Evolutionary conservation across 129 eudicot genomes (phyloP).

Genomic region (Deinandra increscens): DNA sequence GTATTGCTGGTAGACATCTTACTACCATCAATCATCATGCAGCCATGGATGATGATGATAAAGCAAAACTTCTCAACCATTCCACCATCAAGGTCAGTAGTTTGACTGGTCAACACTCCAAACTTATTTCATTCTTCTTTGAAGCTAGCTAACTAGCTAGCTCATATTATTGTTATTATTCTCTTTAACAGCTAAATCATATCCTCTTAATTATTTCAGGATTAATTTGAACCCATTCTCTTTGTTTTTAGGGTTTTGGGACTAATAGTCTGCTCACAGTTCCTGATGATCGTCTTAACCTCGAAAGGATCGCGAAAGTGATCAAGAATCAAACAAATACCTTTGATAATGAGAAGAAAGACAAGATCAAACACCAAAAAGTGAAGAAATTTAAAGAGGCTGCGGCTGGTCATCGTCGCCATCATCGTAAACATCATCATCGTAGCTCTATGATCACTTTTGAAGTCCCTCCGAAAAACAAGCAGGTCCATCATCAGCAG

Average conservation of each 20-base stretch:
- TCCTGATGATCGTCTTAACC: slow-evolving; percentile 23
- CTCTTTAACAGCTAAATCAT: too few species aligned
- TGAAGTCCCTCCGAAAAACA: slow-evolving; percentile 45
- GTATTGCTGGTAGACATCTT: slow-evolving; percentile 45
- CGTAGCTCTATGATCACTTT: slow-evolving; percentile 34
- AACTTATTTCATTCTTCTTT: background rate
- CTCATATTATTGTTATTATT: too few species aligned
- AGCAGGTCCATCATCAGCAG: slow-evolving; percentile 36
- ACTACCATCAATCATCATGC: slow-evolving; percentile 24
- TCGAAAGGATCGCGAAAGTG: background rate
- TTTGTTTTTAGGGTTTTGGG: slow-evolving; percentile 25
- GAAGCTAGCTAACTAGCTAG: too few species aligned
- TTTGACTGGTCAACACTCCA: background rate
- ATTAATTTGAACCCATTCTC: too few species aligned
- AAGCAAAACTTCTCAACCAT: slow-evolving; percentile 27
- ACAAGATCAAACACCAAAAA: slow-evolving; percentile 11
- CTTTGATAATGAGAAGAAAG: slow-evolving; percentile 11
- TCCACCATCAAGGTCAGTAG: slow-evolving; percentile 36
- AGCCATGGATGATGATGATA: slow-evolving; percentile 14
- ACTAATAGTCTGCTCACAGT: background rate
- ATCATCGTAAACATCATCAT: slow-evolving; percentile 11
- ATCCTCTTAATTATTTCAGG: too few species aligned
- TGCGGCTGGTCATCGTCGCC: background rate
- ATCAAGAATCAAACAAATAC: slow-evolving; percentile 6
- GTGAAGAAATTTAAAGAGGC: slow-evolving; percentile 20